Evolutionary conservation across 176 grass and related monocot species (phyloP), one percentile per base, ranked within the genome.

Genomic region (Carex littledalei): DNA sequence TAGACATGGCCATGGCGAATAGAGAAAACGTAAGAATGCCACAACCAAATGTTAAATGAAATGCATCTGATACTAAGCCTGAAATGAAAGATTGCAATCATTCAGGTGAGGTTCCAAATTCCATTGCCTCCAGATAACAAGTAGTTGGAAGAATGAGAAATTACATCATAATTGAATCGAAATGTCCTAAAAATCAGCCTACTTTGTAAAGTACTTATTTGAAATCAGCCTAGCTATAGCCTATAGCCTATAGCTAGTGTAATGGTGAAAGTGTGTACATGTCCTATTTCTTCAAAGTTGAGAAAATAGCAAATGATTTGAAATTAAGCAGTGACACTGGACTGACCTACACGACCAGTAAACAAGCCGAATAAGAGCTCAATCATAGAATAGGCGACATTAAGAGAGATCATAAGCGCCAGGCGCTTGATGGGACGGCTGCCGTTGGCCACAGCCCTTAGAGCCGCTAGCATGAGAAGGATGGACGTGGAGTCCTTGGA

Each of bases 21-120:
- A 98, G 70, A 60, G 96, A 98, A 89, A 98, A 98, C 31, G 93
- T 94, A 64, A 98, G 79, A 62, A 95, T 63, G 41, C 93, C 96
- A 83, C 96, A 98, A 56, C 96, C 96, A 75, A 98, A 98, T 65
- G 96, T 98, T 53, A 98, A 75, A 85, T 98, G 93, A 80, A 98
- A 98, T 81, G 93, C 91, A 88, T 98, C 96, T 13, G 96, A 98
- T 84, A 98, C 86, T 59, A 98, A 90, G 59, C 96, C 94, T 97
- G 89, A 57, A 91, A 89, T 24, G 82, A 49, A 67, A 20, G 12
- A 72, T 62, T 78, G n/a, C 59, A 50, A 57, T 83, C 61, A 26
- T 26, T 26, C 2, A 78, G 16, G 37, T 55, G 8, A 49, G 8
- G 7, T 58, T 39, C 35, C n/a, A 15, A 77, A 56, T 62, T 84